Base-by-base conservation (phyloP, 495 filamentous ascomycete species). In the Penicillium angulare region DNA sequence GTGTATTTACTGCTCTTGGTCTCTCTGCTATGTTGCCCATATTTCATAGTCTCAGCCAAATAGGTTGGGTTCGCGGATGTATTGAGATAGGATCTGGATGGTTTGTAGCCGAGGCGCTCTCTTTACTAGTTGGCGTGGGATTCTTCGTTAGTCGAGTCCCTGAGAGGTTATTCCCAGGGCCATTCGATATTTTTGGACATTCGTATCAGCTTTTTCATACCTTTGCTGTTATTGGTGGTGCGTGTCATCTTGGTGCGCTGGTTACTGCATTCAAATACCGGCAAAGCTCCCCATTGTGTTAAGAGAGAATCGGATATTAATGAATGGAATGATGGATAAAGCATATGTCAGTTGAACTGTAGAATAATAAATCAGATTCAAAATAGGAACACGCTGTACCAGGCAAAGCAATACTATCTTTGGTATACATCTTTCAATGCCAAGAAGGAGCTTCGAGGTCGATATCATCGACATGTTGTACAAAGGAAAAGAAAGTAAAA, bases 171-270 rank as follows among this genome's bases (percentile, higher is more conserved):
- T 44, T 39, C 12, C 54, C 49, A 1, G 54, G 45, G 18, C 26
- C 39, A 5, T 57, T 57, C 41, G 54, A 57, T 35, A 49, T 57
- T 34, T 45, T 43, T 10, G 49, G 49, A 15, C 54, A 57, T 53
- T 57, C 54, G 6, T 44, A 53, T 49, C 49, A 57, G 34, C 43
- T 57, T 31, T 57, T 39, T 36, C 53, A 56, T 26, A 16, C 16
- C 0, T 56, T 50, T 42, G 47, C 47, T 22, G 53, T 56, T 7
- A 7, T 56, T 24, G 53, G 53, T 1, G 23, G 53, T 13, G 35
- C n/a, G 10, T 56, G 34, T 18, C 53, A 56, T 47, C 12, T 50
- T 12, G 7, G 45, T 13, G 53, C 41, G 21, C 29, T 56, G 34
- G 15, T 56, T 5, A 13, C 20, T 10, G 41, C 17, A 5, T 42